Evolutionary conservation across 164 flowering plant species (phyloP), one percentile per base, ranked within the genome.

Genomic region (Umbilicus rupestris): DNA sequence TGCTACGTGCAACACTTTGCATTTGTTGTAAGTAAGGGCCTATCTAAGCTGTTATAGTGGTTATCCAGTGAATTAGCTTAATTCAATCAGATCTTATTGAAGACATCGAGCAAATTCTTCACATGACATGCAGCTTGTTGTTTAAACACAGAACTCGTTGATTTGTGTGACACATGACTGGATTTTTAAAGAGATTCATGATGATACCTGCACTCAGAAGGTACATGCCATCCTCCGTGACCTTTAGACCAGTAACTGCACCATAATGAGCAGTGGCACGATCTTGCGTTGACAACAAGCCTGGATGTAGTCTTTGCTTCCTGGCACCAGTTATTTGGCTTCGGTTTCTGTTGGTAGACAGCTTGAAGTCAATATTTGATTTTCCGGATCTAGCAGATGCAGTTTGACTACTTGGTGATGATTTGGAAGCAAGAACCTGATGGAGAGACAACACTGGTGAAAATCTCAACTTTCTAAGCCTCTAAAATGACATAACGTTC

Each of bases 251-350:
- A 66, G 87, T 89, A 26, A 94, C 93, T 70, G 88, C 89, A 72
- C 97, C 97, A 79, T 89, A 91, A 80, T 94, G 99, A 66, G 94
- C 96, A 64, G 94, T 89, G 37, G 96, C 92, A 62, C 84, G 87
- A 74, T 87, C 89, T 72, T 73, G 90, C 76, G 74, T 82, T n/a
- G 96, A 85, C 69, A 89, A 60, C 86, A 94, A 67, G 71, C 99
- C 99, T 44, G 96, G 96, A 79, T 94, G 99, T 68, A 78, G 66
- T 73, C 96, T 83, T 73, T 84, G 85, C 74, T 72, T 78, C 22
- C 68, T 50, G 33, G 81, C 74, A 65, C 82, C 83, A 77, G 82
- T 87, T 28, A 66, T 67, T 52, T 46, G 49, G 46, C 76, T 55
- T 55, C 35, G 75, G 72, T 49, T 78, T 85, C 67, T 84, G 88